These are phyloP conservation scores for Hanseniaspora mollemarum DNA, from an alignment of 805 yeast species.

Conservation along the genomic window DNA sequence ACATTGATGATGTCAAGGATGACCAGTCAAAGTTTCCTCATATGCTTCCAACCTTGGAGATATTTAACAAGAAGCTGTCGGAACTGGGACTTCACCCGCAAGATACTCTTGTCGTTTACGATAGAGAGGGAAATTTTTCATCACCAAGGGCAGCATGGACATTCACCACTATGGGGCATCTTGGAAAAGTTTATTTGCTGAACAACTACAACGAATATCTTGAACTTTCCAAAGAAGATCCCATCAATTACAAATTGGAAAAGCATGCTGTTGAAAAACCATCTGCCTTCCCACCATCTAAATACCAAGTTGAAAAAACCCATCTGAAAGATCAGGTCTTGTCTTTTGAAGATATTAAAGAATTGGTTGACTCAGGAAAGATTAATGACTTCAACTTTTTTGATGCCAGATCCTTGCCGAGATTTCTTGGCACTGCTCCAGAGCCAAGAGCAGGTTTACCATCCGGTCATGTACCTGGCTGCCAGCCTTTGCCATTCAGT, in stretches of 20 bases:
- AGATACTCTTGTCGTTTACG: constrained; percentile 71
- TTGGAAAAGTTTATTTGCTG: constrained; percentile 47
- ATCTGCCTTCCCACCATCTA: constrained; percentile 20
- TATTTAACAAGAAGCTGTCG: constrained; percentile 44
- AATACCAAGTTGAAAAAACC: constrained; percentile 31
- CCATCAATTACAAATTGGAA: constrained; percentile 28
- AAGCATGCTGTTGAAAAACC: constrained; percentile 34
- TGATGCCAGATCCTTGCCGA: constrained; percentile 69
- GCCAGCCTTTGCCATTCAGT: constrained; percentile 63
- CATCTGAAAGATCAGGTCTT: constrained; percentile 43
- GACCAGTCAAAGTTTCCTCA: constrained; percentile 63
- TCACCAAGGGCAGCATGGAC: constrained; percentile 93
- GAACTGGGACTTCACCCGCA: constrained; percentile 44
- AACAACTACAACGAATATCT: constrained; percentile 55
- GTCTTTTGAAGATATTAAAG: constrained; percentile 52
- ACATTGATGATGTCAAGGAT: constrained; percentile 60
- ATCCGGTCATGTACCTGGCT: constrained; percentile 82
- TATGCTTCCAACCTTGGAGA: constrained; percentile 61
- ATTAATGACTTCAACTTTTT: constrained; percentile 43
- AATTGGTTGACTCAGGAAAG: constrained; percentile 41
- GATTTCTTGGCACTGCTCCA: constrained; percentile 69
- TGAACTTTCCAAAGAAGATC: constrained; percentile 1
- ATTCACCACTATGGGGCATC: constrained; percentile 65
- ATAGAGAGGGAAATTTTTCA: constrained; percentile 71
- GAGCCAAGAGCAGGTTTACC: constrained; percentile 85